Base-by-base conservation (phyloP, 441 rosid species). In the Syzygium syzygioides region DNA sequence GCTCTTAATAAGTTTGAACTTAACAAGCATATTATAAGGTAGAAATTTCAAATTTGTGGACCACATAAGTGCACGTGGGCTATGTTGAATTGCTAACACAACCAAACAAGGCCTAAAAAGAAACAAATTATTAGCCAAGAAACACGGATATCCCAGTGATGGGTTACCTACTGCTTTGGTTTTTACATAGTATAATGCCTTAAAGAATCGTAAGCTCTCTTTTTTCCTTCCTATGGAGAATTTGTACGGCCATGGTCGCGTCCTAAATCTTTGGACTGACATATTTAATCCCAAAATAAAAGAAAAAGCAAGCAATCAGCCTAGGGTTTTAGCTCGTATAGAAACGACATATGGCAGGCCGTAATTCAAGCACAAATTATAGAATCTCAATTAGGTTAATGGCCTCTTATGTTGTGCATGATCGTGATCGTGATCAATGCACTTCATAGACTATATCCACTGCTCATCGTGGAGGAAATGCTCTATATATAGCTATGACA, bases 1-100 rank as follows among this genome's bases (percentile, higher is more conserved):
- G 91, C 90, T 88, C 57, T 84, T 92, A 92, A 90, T 90, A 89
- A 93, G 88, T 91, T 90, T 80, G 85, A 89, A 88, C 85, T 41
- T 62, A n/a, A 64, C 57, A 32, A 50, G 79, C 30, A 88, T 89
- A 87, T 86, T 89, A 76, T 88, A 90, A 89, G 90, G 64, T 12
- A 85, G 28, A 25, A 28, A 85, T 32, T 88, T 92, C 86, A 90
- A 92, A 92, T 86, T 90, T 91, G 94, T 93, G 96, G 96, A 89
- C 91, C 79, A 88, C 37, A 90, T 89, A 76, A 23, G 85, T 87
- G 90, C 95, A 93, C 94, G 95, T 94, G 92, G 88, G 85, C 89
- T 89, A 41, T 87, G 91, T 90, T 90, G 86, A 91, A 93, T 23
- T 76, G 52, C 83, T n/a, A 41, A 76, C 52, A 76, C 83, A 76